Percentiles rank a stretch among this genome's conserved stretches.
Conservation (phyloP, 2,329 filamentous ascomycete species). For the Podosphaera fusca region DNA sequence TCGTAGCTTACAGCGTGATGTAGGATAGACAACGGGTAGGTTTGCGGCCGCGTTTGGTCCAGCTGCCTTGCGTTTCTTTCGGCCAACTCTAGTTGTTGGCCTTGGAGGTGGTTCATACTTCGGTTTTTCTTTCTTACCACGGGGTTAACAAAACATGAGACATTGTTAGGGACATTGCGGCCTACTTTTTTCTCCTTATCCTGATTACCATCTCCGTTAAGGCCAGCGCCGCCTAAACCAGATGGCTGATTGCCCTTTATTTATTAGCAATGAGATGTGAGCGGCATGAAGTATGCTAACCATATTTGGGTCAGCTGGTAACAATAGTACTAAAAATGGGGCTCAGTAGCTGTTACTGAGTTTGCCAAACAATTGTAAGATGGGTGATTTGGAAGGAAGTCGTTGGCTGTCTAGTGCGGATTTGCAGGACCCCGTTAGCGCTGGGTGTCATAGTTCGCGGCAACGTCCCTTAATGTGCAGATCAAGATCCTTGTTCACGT, state of each 20-base stretch:
- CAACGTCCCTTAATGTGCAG: too few relatives aligned
- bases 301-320: constrained; percentile 2
- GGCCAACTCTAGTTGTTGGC: constrained; percentile 86
- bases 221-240: constrained; percentile 22
- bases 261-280: not conserved
- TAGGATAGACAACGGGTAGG: constrained; percentile 81
- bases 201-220: constrained; percentile 52
- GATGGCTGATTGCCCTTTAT: constrained; percentile 22
- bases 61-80: constrained; percentile 93
- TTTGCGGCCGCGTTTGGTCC: constrained; percentile 89
- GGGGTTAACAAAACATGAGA: constrained; percentile 5
- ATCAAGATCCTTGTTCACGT: too few relatives aligned
- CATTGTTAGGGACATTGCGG: constrained; percentile 3
- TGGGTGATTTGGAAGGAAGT: too few relatives aligned
- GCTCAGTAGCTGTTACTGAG: too few relatives aligned
- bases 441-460: too few relatives aligned
- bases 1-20: constrained; percentile 88
- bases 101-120: constrained; percentile 98
- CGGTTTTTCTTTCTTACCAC: constrained; percentile 81
- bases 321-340: too few relatives aligned
- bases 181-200: constrained; percentile 84
- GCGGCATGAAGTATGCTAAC: not conserved
- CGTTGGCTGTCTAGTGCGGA: too few relatives aligned
- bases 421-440: too few relatives aligned
- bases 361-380: too few relatives aligned